These are phyloP conservation scores for Mimosa pudica DNA, from an alignment of 306 rosid species.

Conservation along the genomic window DNA sequence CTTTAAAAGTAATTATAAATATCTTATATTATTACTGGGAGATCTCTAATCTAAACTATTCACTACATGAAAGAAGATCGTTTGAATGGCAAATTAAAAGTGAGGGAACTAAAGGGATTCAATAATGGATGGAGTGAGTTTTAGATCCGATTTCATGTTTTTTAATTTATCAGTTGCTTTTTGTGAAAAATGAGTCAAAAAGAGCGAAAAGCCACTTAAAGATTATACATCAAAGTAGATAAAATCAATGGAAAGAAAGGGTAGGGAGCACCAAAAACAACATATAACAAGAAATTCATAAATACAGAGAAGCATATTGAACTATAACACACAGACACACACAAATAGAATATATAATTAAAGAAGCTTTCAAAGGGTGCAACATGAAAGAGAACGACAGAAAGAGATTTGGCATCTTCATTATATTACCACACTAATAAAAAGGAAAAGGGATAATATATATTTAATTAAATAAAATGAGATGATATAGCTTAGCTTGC, in stretches of 20 bases:
- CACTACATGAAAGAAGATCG: background rate
- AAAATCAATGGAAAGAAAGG: background rate
- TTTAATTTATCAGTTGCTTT: background rate
- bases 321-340: background rate
- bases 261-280: background rate
- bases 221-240: background rate
- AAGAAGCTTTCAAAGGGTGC: conserved; percentile 57
- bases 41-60: background rate
- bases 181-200: background rate
- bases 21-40: no score
- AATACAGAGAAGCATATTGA: background rate
- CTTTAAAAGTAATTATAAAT: no score
- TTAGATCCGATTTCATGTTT: background rate
- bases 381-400: conserved; percentile 56
- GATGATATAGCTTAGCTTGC: conserved; percentile 68
- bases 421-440: conserved; percentile 23
- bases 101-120: background rate
- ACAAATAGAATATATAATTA: background rate
- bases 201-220: background rate
- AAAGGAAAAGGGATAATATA: background rate
- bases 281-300: background rate
- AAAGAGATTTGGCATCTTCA: conserved; percentile 71
- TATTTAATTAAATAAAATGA: background rate
- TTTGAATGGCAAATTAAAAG: background rate
- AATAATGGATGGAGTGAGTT: background rate